Base-by-base conservation (phyloP, 1,139 yeast species). In the Arxiozyma slooffiae region DNA sequence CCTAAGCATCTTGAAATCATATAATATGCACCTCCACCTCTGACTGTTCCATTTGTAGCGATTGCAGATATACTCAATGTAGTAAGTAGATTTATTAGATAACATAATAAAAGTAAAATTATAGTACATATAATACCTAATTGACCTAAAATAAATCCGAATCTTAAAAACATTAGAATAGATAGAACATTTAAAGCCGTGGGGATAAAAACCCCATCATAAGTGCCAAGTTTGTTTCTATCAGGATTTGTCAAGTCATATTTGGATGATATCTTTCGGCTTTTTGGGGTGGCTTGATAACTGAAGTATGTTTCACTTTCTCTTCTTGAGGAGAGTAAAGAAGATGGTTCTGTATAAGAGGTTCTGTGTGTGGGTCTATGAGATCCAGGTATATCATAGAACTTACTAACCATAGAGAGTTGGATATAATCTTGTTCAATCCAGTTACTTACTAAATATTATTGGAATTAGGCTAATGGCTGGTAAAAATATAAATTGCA, bases 11-110 rank as follows among this genome's bases (percentile, higher is more conserved):
- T 70, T 17, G 88, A 81, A 44, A 85, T 82, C 90, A 85, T 85
- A 58, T 82, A 84, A 62, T 85, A 85, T 0, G 92, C 90, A 34
- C 94, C 94, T 17, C 94, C 94, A 24, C 92, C 92, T 60, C 82
- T 76, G 14, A 85, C 92, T 0, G 87, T 83, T 26, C 94, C 94
- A 63, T 85, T 85, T 3, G 94, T 85, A 2, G 89, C 83, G 52
- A 85, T 85, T 3, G 92, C 92, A 55, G 87, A 80, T 52, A 85
- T 77, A 40, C 89, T 82, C 59, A 85, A 64, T 0, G 88, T 84
- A 0, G 94, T 85, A 51, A 85, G 70, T 11, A 81, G 70, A 61
- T 85, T 79, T 50, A 85, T 83, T 20, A 78, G 62, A 60, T 83
- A 85, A 42, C 89, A 82, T 66, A 84, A 64, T 1, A 80, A 48